Evolutionary conservation across 2,329 filamentous ascomycete species (phyloP).

Genomic region (Fusarium domesticum): DNA sequence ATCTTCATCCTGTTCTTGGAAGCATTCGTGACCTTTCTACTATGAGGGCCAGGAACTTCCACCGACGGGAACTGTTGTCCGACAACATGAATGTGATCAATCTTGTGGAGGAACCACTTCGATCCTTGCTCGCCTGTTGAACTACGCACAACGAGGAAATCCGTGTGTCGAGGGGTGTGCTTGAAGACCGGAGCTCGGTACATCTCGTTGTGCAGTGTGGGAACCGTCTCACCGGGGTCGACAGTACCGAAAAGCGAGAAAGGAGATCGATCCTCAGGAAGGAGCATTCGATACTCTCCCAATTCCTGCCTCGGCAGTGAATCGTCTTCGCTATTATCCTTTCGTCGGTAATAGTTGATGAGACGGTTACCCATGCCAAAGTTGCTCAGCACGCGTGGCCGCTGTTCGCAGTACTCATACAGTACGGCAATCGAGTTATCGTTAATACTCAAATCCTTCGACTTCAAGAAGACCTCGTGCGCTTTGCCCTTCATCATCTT

Average conservation of each 20-base stretch:
- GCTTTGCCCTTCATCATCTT: slow-evolving; percentile 80
- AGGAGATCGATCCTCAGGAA: slow-evolving; percentile 92
- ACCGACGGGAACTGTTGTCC: slow-evolving; percentile 91
- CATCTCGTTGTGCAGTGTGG: slow-evolving; percentile 92
- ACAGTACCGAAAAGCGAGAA: slow-evolving; percentile 95
- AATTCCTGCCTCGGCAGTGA: slow-evolving; percentile 76
- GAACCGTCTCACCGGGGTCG: slow-evolving; percentile 83
- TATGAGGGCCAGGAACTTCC: slow-evolving; percentile 90
- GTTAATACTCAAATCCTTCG: slow-evolving; percentile 78
- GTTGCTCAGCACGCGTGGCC: slow-evolving; percentile 86
- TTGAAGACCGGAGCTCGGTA: slow-evolving; percentile 92
- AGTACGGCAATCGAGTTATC: slow-evolving; percentile 88
- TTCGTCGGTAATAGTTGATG: slow-evolving; percentile 94
- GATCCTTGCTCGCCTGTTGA: slow-evolving; percentile 76
- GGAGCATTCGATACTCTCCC: slow-evolving; percentile 81
- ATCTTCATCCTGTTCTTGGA: slow-evolving; percentile 96
- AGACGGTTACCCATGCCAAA: slow-evolving; percentile 96
- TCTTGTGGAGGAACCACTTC: slow-evolving; percentile 78
- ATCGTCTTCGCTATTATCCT: slow-evolving; percentile 68
- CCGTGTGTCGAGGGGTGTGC: slow-evolving; percentile 71
- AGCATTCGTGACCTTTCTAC: slow-evolving; percentile 92
- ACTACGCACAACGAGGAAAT: slow-evolving; percentile 84
- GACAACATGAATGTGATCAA: slow-evolving; percentile 87
- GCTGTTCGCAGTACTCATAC: slow-evolving; percentile 94
- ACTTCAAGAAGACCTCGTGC: slow-evolving; percentile 73